These are phyloP conservation scores for Sclerotinia minor DNA, from an alignment of 2,329 filamentous ascomycete species.

Conservation along the genomic window DNA sequence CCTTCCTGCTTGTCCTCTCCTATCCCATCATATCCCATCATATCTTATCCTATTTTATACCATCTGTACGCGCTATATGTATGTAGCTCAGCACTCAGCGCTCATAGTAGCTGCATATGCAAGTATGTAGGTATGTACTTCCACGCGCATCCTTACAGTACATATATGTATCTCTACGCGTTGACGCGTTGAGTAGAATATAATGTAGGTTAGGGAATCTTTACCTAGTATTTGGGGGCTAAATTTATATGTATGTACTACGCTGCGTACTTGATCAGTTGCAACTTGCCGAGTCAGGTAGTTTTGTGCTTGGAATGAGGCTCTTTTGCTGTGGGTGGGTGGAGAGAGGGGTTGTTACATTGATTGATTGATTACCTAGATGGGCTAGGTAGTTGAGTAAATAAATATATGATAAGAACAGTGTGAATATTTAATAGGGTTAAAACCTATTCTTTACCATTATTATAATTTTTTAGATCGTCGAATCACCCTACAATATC, in stretches of 20 bases:
- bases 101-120: slow-evolving; percentile 2
- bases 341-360: background rate
- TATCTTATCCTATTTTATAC: background rate
- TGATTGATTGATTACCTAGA: no score
- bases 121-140: background rate
- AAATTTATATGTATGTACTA: background rate
- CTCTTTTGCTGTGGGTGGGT: background rate
- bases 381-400: background rate
- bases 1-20: background rate
- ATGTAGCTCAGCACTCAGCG: background rate
- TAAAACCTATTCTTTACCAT: background rate
- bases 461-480: background rate
- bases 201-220: no score
- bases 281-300: background rate
- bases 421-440: background rate
- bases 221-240: background rate
- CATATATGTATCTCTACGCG: background rate
- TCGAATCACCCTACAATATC: no score
- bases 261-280: background rate
- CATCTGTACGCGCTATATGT: background rate
- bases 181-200: background rate
- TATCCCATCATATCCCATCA: no score
- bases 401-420: no score
- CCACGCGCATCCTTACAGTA: background rate
- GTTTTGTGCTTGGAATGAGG: background rate